Base-by-base conservation (phyloP, 768 basidiomycete genomes). In the Mycena vitilis region DNA sequence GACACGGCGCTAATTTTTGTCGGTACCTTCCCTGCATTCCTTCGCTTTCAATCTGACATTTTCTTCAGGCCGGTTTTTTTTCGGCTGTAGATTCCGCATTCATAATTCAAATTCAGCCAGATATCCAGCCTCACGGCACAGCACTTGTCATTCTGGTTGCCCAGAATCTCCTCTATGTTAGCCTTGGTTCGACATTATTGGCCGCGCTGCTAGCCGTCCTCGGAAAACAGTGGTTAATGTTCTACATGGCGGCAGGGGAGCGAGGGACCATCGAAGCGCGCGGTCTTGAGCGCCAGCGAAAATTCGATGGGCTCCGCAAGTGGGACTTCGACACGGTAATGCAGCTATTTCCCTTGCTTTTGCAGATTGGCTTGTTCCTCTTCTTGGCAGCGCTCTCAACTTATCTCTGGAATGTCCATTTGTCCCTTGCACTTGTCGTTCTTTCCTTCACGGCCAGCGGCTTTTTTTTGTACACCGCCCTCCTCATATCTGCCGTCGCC, bases 1-100 rank as follows among this genome's bases (percentile, higher is more conserved):
- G 63, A 65, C 20, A 65, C 55, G 49, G 59, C 45, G 47, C 1
- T 45, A 45, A 36, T 47, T 60, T 37, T 60, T 60, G 45, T 60
- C 59, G 6, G 59, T 30, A 30, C 30, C 30, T 5, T 30, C 30
- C 30, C 30, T 30, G 30, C 30, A 30, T 30, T 30, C 30, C 30
- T 2, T 30, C 30, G 30, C 30, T 30, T 30, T 5, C 30, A 30
- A 30, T 30, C 30, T 30, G 5, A 30, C 30, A 30, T 30, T 5
- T 30, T 30, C 30, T 30, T 30, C 30, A 60, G 59, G 59, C 59
- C 1, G 59, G 59, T 48, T 45, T 60, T 37, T 60, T 60, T 47
- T 60, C 59, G 6, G 59, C 47, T 15, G 47, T 60, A 22, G 22
- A 23, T 22, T 48, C 47, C 4, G 44, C 57, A 8, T 59, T 59